A percentile compares a stretch with the other conserved stretches of the same genome.
Conservation (phyloP, 2,329 filamentous ascomycete genomes). For the Pseudogymnoascus sp. region DNA sequence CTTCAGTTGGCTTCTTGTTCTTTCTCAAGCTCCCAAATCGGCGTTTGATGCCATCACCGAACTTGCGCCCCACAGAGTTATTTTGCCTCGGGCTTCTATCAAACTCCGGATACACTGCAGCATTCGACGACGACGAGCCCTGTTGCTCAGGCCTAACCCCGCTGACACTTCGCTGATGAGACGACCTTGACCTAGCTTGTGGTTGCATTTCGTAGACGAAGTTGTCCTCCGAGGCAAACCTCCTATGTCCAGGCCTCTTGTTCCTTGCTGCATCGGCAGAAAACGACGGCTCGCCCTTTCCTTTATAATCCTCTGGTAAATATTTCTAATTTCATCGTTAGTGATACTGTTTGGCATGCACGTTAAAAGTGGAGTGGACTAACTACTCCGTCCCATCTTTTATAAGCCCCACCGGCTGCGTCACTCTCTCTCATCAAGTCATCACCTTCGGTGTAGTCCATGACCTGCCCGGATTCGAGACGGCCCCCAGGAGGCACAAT, state of each 20-base stretch:
- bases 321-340: constrained; percentile 46
- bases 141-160: constrained; percentile 22
- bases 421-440: constrained; percentile 73
- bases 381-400: constrained; percentile 66
- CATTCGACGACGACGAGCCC: background rate
- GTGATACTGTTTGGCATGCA: constrained; percentile 13
- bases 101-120: constrained; percentile 10
- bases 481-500: constrained; percentile 62
- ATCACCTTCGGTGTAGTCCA: constrained; percentile 76
- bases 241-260: constrained; percentile 25
- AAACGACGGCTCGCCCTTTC: constrained; percentile 71
- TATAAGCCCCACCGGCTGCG: constrained; percentile 64
- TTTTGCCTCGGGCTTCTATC: constrained; percentile 19
- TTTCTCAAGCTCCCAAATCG: constrained; percentile 45
- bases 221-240: constrained; percentile 22
- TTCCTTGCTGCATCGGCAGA: constrained; percentile 61
- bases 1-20: constrained; percentile 29
- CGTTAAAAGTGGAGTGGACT: constrained; percentile 28
- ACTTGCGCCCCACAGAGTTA: constrained; percentile 32
- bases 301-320: constrained; percentile 68
- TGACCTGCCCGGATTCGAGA: constrained; percentile 60
- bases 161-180: constrained; percentile 40
- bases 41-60: constrained; percentile 45
- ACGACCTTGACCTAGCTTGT: constrained; percentile 17
- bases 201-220: constrained; percentile 44